phyloP scores from a whole-genome alignment of 805 yeast species.

The Wickerhamiella dianesei region DNA sequence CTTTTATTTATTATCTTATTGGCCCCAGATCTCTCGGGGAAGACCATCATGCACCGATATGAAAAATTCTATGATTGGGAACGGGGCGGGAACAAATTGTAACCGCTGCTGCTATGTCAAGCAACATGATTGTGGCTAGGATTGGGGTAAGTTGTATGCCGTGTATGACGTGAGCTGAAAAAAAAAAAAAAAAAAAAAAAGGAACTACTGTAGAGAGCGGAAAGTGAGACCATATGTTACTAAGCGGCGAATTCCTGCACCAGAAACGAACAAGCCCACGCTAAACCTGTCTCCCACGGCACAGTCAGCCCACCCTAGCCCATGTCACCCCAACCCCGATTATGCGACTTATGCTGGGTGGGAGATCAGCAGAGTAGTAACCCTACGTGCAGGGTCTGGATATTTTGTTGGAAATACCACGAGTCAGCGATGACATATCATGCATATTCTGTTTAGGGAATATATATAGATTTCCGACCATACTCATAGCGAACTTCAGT shows the following conservation, averaged over 20 bases:
- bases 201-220: too few relatives aligned
- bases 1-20: too few relatives aligned
- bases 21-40: too few relatives aligned
- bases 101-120: too few relatives aligned
- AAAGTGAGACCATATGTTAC: too few relatives aligned
- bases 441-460: background rate
- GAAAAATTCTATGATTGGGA: too few relatives aligned
- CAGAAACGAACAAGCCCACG: background rate
- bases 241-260: too few relatives aligned
- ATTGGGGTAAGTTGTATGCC: too few relatives aligned
- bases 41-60: too few relatives aligned
- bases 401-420: background rate
- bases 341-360: background rate
- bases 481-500: constrained; percentile 1
- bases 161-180: background rate
- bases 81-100: too few relatives aligned
- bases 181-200: too few relatives aligned
- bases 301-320: background rate
- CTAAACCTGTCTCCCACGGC: background rate
- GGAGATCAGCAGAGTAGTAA: background rate
- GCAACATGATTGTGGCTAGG: background rate
- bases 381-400: background rate
- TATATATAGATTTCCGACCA: background rate
- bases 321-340: background rate
- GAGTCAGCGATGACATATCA: background rate